Evolutionary conservation across 768 basidiomycete species (phyloP).

Genomic region (Phaeotremella fagi): DNA sequence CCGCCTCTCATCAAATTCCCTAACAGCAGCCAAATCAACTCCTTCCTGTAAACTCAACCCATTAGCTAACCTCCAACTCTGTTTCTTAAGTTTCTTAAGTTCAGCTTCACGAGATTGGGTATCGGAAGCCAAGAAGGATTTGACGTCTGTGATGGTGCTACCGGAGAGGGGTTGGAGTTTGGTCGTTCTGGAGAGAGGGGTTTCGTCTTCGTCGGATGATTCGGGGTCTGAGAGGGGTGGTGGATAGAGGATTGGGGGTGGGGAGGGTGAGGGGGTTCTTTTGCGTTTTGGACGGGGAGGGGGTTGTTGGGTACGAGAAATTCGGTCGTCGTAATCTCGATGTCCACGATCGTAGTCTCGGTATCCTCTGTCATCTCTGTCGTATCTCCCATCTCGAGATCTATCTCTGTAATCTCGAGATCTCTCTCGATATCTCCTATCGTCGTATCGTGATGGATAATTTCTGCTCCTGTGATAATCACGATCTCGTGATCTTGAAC

Average conservation of each 20-base stretch:
- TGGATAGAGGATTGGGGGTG: no score
- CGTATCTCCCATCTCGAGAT: no score
- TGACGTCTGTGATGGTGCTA: slow-evolving; percentile 77
- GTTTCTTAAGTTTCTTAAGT: slow-evolving; percentile 69
- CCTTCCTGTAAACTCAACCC: slow-evolving; percentile 43
- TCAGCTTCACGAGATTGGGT: slow-evolving; percentile 61
- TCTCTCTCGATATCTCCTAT: no score
- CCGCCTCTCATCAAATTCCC: background rate
- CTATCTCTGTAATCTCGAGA: no score
- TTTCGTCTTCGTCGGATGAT: slow-evolving; percentile 22
- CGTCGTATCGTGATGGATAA: no score
- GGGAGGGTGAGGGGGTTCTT: slow-evolving; percentile 15
- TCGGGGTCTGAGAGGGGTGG: slow-evolving; percentile 14
- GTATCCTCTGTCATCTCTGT: no score
- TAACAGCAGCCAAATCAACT: background rate
- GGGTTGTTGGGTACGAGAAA: background rate
- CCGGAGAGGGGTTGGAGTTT: slow-evolving; percentile 71
- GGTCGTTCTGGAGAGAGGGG: slow-evolving; percentile 3
- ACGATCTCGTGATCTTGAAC: background rate
- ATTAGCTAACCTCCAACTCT: slow-evolving; percentile 50
- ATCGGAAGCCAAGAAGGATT: slow-evolving; percentile 74
- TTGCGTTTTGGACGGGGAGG: background rate
- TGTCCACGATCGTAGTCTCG: no score
- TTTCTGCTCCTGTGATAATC: background rate
- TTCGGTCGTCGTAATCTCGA: no score